Percentiles rank a stretch among this genome's conserved stretches.
Conservation (phyloP, 1,284 basidiomycete genomes). For the Rhodotorula sp. region DNA sequence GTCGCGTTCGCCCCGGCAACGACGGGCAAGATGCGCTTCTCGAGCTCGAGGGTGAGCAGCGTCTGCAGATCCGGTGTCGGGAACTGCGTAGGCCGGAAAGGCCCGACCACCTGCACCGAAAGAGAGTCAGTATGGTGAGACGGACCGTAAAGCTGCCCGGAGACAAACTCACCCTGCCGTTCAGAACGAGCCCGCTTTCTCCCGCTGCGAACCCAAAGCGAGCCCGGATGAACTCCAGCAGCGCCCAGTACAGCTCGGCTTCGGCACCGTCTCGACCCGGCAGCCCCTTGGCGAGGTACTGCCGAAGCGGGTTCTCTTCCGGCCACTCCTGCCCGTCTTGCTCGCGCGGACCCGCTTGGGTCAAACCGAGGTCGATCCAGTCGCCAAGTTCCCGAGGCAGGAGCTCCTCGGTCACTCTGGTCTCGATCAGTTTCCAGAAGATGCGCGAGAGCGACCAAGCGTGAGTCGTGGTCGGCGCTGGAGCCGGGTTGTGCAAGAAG, state of each 20-base stretch:
- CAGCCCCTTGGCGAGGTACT: conserved; percentile 6
- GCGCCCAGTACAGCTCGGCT: conserved; percentile 25
- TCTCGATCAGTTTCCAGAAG: conserved; percentile 15
- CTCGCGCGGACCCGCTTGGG: not conserved
- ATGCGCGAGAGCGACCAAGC: conserved; percentile 13
- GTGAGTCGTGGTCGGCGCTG: not conserved
- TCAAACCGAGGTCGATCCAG: conserved; percentile 23
- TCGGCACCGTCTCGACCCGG: not conserved
- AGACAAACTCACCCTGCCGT: conserved; percentile 65
- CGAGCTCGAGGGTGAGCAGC: conserved; percentile 68
- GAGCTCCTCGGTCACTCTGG: conserved; percentile 2
- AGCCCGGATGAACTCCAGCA: conserved; percentile 28
- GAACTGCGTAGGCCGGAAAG: conserved; percentile 61
- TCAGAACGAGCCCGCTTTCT: conserved; percentile 65
- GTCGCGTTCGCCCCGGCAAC: conserved; percentile 58
- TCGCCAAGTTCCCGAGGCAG: conserved; percentile 20
- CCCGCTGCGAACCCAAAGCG: conserved; percentile 60
- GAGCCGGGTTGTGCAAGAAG: conserved; percentile 31
- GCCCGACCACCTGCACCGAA: conserved; percentile 61
- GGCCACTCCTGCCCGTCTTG: conserved; percentile 9
- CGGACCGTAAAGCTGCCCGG: not conserved
- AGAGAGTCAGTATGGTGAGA: not conserved
- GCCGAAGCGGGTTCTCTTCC: conserved; percentile 18
- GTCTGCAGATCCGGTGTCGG: conserved; percentile 63
- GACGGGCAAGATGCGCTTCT: conserved; percentile 66